These are phyloP conservation scores for Neospermospora avenae DNA, from an alignment of 2,329 filamentous ascomycete species.

Conservation along the genomic window DNA sequence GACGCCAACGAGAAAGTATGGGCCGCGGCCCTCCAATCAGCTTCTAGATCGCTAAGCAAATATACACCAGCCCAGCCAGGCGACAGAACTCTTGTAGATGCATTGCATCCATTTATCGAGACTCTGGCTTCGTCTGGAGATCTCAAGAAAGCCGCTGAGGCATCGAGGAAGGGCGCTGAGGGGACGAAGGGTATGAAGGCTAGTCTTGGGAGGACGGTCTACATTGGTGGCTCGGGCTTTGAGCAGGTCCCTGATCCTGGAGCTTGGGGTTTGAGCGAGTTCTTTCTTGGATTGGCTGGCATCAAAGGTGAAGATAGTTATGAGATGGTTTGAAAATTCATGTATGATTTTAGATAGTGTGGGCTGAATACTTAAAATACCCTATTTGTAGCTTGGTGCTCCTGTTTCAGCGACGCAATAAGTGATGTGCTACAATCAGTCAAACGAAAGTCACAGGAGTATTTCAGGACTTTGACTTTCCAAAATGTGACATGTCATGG, in stretches of 20 bases:
- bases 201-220: conserved; percentile 78
- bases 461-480: too few species aligned
- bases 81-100: conserved; percentile 88
- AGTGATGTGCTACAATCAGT: too few species aligned
- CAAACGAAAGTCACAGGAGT: too few species aligned
- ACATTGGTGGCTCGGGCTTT: conserved; percentile 73
- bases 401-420: too few species aligned
- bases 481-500: too few species aligned
- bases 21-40: conserved; percentile 63
- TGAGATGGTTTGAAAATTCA: conserved; percentile 35
- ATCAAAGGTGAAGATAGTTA: conserved; percentile 34
- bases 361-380: not conserved
- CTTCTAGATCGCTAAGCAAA: conserved; percentile 66
- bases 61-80: conserved; percentile 90
- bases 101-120: conserved; percentile 82
- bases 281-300: conserved; percentile 74
- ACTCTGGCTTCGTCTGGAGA: conserved; percentile 62
- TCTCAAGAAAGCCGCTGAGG: conserved; percentile 69
- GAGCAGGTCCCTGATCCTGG: conserved; percentile 75
- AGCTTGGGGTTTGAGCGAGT: conserved; percentile 70
- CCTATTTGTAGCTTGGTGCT: not conserved
- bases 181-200: conserved; percentile 90
- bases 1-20: conserved; percentile 49
- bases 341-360: not conserved
- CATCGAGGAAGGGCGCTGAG: conserved; percentile 72